Evolutionary conservation across 345 rosid species (phyloP), one percentile per base, ranked within the genome.

Genomic region (Arabis alpina): DNA sequence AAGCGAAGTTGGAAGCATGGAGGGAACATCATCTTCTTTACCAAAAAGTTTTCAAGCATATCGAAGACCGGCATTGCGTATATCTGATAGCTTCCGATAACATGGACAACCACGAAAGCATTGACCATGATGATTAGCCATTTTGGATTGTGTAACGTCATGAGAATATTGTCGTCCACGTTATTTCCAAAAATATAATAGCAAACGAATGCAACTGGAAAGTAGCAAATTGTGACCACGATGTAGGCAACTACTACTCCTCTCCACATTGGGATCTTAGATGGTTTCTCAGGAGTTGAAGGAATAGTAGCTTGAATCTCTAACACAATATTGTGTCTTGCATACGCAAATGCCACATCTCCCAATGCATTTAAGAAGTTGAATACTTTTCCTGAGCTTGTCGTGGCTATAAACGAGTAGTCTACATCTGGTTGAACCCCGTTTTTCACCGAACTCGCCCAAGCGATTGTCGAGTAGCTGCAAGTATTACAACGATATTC

Each of bases 231-330:
- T 11, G 93, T 93, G n/a, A 88, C 93, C 0, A 88, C 37, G 0
- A 82, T 6, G 74, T 90, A 93, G 0, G 98, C 92, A 8, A 87
- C 73, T 4, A 93, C 16, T 2, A 86, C 96, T 42, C 98, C 97
- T 77, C 30, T 87, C 96, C 98, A 93, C 96, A 93, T 90, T 8
- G 96, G 77, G 23, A 55, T 72, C 77, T 90, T 88, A 1, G 97
- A 90, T 37, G 98, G 97, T 16, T 70, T 83, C 32, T 90, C 97
- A 0, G 96, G 97, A 3, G 90, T 82, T 0, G 97, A 93, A 65
- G 96, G 93, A 5, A 93, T 87, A 2, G 98, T 93, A 13, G 96
- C 97, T 60, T 90, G 98, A 66, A 90, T 90, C 83, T 93, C 97
- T 64, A 90, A 42, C 19, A 85, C 96, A 45, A 93, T 92, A 45